Base-by-base conservation (phyloP, 1,284 basidiomycete species). In the Exsudoporus floridanus region DNA sequence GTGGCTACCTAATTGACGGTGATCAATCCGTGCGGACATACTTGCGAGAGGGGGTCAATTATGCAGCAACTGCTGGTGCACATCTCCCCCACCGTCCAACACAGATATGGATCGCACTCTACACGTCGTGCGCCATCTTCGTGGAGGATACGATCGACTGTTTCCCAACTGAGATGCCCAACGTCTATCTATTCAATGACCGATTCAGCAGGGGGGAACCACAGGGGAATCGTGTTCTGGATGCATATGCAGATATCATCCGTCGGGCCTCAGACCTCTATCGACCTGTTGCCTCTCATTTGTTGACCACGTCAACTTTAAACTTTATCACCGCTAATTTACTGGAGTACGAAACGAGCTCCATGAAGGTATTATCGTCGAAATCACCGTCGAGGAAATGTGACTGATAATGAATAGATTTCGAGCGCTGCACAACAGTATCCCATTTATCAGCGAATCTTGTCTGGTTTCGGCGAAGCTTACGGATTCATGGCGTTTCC, bases 401-500 rank as follows among this genome's bases (percentile, higher is more conserved):
- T n/a, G n/a, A 10, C 38, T 57, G 27, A 58, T 8, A 27, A 39
- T n/a, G 18, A 12, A 1, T n/a, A 66, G 61, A 64, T 62, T 23
- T 57, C 48, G 23, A 54, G 30, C 18, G 46, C 54, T 23, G 60
- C 57, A 4, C 53, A 46, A 23, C 43, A 52, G 1, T 74, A 70
- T 41, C 62, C 73, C 2, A 60, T 46, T 2, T 74, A 64, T 53
- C 55, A 62, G 6, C 62, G 71, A 10, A 58, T 51, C 37, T 51
- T 73, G 60, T 65, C 68, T 7, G 71, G 72, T 2, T 49, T 60
- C 6, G 55, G 58, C 0, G 68, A 64, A 42, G 60, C 69, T 0
- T 73, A 63, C 36, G 51, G 55, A 2, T 53, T 73, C 13, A 63
- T 69, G 52, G 59, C 60, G 5, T 74, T 73, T 47, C 64, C 69